Evolutionary conservation across 1,284 basidiomycete species (phyloP).

Genomic region (Porogramme epimiltina): DNA sequence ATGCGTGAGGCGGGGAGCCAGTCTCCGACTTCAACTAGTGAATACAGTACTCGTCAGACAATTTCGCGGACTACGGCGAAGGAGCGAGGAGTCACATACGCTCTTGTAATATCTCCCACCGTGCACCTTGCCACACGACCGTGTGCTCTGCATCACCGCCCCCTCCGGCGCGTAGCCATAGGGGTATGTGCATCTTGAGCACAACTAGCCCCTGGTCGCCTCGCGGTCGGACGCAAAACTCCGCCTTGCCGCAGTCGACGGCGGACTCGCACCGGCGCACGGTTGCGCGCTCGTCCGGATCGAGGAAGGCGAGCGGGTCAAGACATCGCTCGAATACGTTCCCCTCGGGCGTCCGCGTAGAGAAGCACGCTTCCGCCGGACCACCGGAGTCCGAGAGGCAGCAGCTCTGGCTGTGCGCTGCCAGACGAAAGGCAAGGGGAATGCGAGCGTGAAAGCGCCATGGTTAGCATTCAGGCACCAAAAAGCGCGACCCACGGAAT

Average conservation of each 20-base stretch:
- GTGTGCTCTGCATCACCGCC: slow-evolving; percentile 25
- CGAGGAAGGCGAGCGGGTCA: slow-evolving; percentile 57
- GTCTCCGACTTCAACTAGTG: slow-evolving; percentile 55
- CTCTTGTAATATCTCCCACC: slow-evolving; percentile 68
- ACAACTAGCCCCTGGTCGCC: slow-evolving; percentile 50
- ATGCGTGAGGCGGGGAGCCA: slow-evolving; percentile 47
- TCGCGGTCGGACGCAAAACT: slow-evolving; percentile 50
- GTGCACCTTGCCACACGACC: slow-evolving; percentile 70
- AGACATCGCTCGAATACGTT: slow-evolving; percentile 41
- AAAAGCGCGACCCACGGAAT: background rate
- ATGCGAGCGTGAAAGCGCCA: background rate
- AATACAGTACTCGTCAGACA: background rate
- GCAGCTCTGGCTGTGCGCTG: slow-evolving; percentile 25
- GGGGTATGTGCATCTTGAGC: slow-evolving; percentile 36
- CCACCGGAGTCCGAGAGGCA: slow-evolving; percentile 6
- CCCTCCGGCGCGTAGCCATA: slow-evolving; percentile 8
- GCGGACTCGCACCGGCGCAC: slow-evolving; percentile 37
- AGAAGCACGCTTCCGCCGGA: slow-evolving; percentile 47
- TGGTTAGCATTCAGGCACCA: background rate
- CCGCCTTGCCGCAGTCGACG: slow-evolving; percentile 37
- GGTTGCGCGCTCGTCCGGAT: slow-evolving; percentile 21
- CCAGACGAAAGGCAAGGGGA: background rate
- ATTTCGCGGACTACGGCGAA: background rate
- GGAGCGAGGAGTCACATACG: slow-evolving; percentile 40
- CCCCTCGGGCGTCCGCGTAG: slow-evolving; percentile 17